Base-by-base conservation (phyloP, 768 basidiomycete species). In the Naematelia aurantialba region DNA sequence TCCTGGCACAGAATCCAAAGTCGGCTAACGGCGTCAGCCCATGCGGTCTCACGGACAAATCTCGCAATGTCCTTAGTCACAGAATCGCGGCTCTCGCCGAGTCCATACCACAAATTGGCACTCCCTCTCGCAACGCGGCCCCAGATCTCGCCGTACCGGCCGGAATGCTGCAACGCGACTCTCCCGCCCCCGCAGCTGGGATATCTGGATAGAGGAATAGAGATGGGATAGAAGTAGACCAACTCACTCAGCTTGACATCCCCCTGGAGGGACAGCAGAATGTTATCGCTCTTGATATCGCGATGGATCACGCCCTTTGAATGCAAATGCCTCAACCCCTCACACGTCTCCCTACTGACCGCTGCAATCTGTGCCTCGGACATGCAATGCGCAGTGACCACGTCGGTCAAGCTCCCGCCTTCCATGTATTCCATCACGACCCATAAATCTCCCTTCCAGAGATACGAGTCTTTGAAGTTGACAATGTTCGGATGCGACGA, bases 371-470 rank as follows among this genome's bases (percentile, higher is more conserved):
- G 96, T 1, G 93, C 96, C 76, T 98, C 96, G 0, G 89, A 92
- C 92, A 99, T 98, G 70, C 96, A 79, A 76, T 93, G 92, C 52
- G 87, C 89, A 17, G 90, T 92, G 67, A 92, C 92, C 62, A 98
- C 92, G 73, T 98, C 94, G 3, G 94, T 99, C 45, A 97, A 80
- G 27, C 85, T 87, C 42, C 96, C 93, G 53, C 92, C 92, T 78
- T 97, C 92, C 92, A 97, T 97, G 74, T 89, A 94, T 79, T 97
- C 92, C 92, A 94, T 97, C 59, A 94, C 91, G 45, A 96, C 91
- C 92, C 92, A 97, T 22, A 96, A 83, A 73, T 98, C 96, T 76
- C 94, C 96, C 82, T 90, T 92, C 81, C 94, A 85, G 44, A 98
- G 79, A 84, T 97, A 99, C 1, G 92, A 94, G 76, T 99, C 96